A percentile compares a stretch with the other conserved stretches of the same genome.
Evolutionary conservation across 2,329 filamentous ascomycete genomes (phyloP).

Genomic region (Huntiella abstrusa): DNA sequence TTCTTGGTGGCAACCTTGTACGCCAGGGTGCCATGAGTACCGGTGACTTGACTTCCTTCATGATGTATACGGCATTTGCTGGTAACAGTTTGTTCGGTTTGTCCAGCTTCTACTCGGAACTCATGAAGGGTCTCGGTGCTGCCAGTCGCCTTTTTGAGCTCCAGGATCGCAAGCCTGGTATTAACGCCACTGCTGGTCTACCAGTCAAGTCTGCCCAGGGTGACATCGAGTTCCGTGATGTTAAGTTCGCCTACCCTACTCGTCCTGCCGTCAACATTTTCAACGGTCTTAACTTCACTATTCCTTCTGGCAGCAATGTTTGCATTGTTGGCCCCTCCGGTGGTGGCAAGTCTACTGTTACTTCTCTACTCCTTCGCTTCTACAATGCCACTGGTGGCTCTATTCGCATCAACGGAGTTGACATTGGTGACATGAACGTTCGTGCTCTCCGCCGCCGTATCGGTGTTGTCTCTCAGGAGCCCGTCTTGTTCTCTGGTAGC

Average conservation of each 20-base stretch:
- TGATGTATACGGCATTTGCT: constrained; percentile 91
- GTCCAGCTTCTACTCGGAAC: constrained; percentile 88
- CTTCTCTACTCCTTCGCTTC: constrained; percentile 76
- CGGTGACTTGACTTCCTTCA: constrained; percentile 83
- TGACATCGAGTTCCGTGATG: constrained; percentile 69
- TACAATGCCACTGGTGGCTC: constrained; percentile 63
- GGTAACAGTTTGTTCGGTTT: constrained; percentile 80
- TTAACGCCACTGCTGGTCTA: constrained; percentile 66
- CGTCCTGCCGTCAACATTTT: constrained; percentile 85
- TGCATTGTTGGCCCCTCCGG: constrained; percentile 93
- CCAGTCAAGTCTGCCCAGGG: constrained; percentile 72
- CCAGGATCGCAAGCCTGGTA: constrained; percentile 72
- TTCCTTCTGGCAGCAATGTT: constrained; percentile 83
- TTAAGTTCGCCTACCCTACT: constrained; percentile 84
- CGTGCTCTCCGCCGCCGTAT: constrained; percentile 86
- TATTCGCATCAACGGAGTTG: constrained; percentile 68
- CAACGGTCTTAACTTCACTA: constrained; percentile 71
- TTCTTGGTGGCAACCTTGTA: constrained; percentile 81
- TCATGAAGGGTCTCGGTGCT: constrained; percentile 97
- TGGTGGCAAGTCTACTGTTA: constrained; percentile 90
- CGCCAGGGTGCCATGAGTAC: constrained; percentile 70
- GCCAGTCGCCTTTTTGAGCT: constrained; percentile 93
- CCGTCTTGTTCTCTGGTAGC: constrained; percentile 73
- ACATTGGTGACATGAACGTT: constrained; percentile 73
- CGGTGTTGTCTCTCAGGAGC: constrained; percentile 88